Evolutionary conservation across 169 alveolate genomes (phyloP), one percentile per base, ranked within the genome.

Genomic region (Theileria luwenshuni): DNA sequence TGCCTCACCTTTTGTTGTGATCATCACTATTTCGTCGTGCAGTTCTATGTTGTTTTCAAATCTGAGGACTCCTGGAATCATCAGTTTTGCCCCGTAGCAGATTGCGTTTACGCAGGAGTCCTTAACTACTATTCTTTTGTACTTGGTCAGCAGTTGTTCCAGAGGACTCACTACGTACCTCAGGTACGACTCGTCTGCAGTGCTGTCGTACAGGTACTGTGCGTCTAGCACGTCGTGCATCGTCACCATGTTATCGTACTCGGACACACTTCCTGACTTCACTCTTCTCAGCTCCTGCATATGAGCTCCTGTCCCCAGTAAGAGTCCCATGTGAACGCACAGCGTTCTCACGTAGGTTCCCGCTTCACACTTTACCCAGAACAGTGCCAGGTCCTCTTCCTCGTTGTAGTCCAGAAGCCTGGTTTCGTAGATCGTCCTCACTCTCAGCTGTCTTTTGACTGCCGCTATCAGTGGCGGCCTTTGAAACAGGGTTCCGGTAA

Each of bases 1-100:
- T 15, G 99, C 99, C 91, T 98, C 99, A 5, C 99, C 99, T 92
- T 98, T 98, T 45, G 99, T 98, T 35, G 99, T 96, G 92, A 98
- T 97, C 76, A 98, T 79, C 35, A 98, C 99, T 47, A 97, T 92
- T 84, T 96, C 99, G 56, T 94, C 90, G 58, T 97, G 98, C 35
- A 96, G 91, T 85, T 98, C 99, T 52, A 98, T 97, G 69, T 90
- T 93, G 76, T 91, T 94, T 83, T 97, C 99, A 88, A 96, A 98
- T 72, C 99, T 95, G 70, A 98, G 90, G 19, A 98, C 99, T 1
- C 99, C 99, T 10, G 99, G 99, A 21, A 98, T 94, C 97, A 98
- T 98, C 43, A 98, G 92, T 83, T 97, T 96, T 45, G 99, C 99
- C 15, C 99, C 99, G 83, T 97, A 97, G 90, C 99, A 97, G 68